Evolutionary conservation across 2,329 filamentous ascomycete species (phyloP).

Genomic region (Graphilbum sp.): DNA sequence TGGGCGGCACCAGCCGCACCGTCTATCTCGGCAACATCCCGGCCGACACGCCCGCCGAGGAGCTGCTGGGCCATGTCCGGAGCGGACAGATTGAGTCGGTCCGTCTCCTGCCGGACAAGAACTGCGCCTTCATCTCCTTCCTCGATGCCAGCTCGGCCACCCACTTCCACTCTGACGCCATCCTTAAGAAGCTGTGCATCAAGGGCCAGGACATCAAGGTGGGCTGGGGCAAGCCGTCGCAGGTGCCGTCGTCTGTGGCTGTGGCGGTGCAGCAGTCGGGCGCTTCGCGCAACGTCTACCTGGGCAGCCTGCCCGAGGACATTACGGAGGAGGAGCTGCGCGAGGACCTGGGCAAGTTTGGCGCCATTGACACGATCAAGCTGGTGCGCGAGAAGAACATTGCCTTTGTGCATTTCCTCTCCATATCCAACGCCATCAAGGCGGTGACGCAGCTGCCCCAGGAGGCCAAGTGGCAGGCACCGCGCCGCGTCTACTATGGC

Average conservation of each 20-base stretch:
- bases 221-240: constrained; percentile 96
- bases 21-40: constrained; percentile 97
- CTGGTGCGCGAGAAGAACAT: constrained; percentile 96
- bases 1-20: constrained; percentile 84
- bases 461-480: constrained; percentile 91
- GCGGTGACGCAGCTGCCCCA: constrained; percentile 91
- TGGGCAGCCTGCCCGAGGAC: constrained; percentile 85
- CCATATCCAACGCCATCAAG: constrained; percentile 96
- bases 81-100: constrained; percentile 99
- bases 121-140: constrained; percentile 99
- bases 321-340: constrained; percentile 81
- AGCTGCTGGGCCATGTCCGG: constrained; percentile 88
- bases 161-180: constrained; percentile 98
- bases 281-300: constrained; percentile 90
- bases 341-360: constrained; percentile 91
- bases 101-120: constrained; percentile 91
- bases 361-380: constrained; percentile 92
- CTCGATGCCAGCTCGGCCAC: constrained; percentile 93
- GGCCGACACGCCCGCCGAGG: constrained; percentile 91
- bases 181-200: constrained; percentile 98
- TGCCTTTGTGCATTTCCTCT: constrained; percentile 93
- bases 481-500: constrained; percentile 92
- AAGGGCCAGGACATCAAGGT: constrained; percentile 99
- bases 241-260: constrained; percentile 94
- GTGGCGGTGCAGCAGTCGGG: constrained; percentile 94